A percentile compares a stretch with the other conserved stretches of the same genome.
Conservation (phyloP, 2,329 filamentous ascomycete species). For the Colletotrichum sublineola region DNA sequence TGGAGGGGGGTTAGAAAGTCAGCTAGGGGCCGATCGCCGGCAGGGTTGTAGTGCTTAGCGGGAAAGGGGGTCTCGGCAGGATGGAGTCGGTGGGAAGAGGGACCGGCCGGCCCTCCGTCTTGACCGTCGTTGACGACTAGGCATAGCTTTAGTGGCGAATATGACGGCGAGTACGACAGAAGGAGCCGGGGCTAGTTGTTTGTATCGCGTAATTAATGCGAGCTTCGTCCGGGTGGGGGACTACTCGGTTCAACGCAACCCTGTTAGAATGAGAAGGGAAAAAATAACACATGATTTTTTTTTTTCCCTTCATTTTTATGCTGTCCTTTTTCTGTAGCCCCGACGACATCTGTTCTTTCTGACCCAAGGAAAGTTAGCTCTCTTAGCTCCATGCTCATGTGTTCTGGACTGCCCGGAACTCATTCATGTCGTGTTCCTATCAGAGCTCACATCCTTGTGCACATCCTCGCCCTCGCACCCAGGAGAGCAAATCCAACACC, state of each 20-base stretch:
- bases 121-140: background rate
- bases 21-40: background rate
- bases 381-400: background rate
- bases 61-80: background rate
- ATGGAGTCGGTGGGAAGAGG: background rate
- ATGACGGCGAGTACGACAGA: background rate
- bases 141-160: background rate
- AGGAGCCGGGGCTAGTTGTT: background rate
- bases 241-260: background rate
- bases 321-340: too few relatives aligned
- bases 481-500: too few relatives aligned
- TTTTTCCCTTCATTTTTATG: background rate
- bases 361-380: background rate
- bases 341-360: too few relatives aligned
- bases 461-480: too few relatives aligned
- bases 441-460: too few relatives aligned
- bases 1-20: background rate
- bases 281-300: background rate
- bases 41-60: background rate
- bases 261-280: background rate
- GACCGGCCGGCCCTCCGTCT: background rate
- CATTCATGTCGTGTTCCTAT: too few relatives aligned
- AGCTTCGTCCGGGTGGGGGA: background rate
- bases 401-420: too few relatives aligned
- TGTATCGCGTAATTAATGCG: constrained; percentile 18